Evolutionary conservation across 768 basidiomycete species (phyloP), one percentile per base, ranked within the genome.

Genomic region (Trametes villosa): DNA sequence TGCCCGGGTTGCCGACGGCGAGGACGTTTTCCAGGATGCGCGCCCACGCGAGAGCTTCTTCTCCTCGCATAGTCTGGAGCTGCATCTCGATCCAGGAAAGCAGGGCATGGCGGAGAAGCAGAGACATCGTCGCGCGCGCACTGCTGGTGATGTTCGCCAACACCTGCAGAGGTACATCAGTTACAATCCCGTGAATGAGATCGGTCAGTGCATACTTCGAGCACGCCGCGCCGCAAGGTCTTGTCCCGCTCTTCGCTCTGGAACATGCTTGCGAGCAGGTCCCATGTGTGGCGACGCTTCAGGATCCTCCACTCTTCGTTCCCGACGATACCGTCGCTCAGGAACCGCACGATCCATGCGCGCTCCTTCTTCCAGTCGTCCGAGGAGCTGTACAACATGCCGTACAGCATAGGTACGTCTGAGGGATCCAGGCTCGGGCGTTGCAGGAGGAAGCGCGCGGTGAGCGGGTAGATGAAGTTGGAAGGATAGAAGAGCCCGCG

Each of bases 331-430:
- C 92, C 92, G 61, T 96, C 93, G 0, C 88, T 80, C 38, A 97
- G 74, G 72, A 94, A 92, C 40, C 83, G 81, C 33, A 96, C 75
- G 29, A 96, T 95, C 95, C 95, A 98, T 1, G 80, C 81, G n/a
- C 93, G 80, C 68, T 96, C 94, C 72, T 86, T 89, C 75, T 86
- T 89, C 89, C 92, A 94, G 53, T 68, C 62, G 15, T 88, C 87
- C 40, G 91, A 88, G 4, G 79, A 76, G 66, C 90, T 92, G 71
- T 94, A 97, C 4, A 98, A 78, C 86, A 96, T 88, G 12, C 79
- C 79, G 68, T 92, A 98, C 5, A 99, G 75, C 87, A 98, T 87
- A 0, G 96, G 96, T 0, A 98, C 92, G 68, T 98, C 96, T 1
- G 76, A 77, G 1, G 77, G 76, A 67, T 98, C 96, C 8, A 98